Evolutionary conservation across 495 filamentous ascomycete species (phyloP).

Genomic region (Trichoderma erinaceum): DNA sequence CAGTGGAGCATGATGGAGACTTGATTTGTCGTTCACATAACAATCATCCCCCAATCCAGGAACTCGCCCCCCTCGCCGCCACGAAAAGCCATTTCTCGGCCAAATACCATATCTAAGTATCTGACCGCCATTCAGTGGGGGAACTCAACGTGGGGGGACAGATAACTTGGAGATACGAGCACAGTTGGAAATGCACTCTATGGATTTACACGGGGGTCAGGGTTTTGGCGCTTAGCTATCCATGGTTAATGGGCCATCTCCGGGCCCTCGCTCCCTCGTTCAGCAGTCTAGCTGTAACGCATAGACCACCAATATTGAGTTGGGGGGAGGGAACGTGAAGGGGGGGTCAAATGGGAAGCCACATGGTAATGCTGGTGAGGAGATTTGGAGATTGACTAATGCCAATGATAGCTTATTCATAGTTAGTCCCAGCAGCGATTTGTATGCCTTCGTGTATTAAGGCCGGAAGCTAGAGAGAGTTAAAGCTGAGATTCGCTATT

Average conservation of each 20-base stretch:
- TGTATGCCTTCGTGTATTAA: too few species aligned
- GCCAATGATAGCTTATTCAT: too few species aligned
- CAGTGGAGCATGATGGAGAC: neutral
- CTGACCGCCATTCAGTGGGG: conserved; percentile 5
- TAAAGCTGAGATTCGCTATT: too few species aligned
- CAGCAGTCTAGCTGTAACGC: neutral
- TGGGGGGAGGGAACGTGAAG: neutral
- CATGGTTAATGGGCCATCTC: neutral
- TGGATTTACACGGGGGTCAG: neutral
- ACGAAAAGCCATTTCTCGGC: neutral
- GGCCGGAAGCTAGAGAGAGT: neutral
- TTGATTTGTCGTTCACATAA: neutral
- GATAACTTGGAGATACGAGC: neutral
- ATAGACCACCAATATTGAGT: neutral
- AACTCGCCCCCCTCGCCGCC: neutral
- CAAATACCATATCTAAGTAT: neutral
- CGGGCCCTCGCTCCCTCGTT: neutral
- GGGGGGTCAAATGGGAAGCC: neutral
- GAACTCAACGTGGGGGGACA: neutral
- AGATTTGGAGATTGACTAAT: too few species aligned
- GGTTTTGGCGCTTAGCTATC: neutral
- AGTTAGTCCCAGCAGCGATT: too few species aligned
- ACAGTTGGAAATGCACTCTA: neutral
- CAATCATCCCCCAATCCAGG: too few species aligned
- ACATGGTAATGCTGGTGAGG: too few species aligned